A percentile compares a stretch with the other conserved stretches of the same genome.
Conservation (phyloP, 2,329 filamentous ascomycete species). For the Metarhizium guizhouense region DNA sequence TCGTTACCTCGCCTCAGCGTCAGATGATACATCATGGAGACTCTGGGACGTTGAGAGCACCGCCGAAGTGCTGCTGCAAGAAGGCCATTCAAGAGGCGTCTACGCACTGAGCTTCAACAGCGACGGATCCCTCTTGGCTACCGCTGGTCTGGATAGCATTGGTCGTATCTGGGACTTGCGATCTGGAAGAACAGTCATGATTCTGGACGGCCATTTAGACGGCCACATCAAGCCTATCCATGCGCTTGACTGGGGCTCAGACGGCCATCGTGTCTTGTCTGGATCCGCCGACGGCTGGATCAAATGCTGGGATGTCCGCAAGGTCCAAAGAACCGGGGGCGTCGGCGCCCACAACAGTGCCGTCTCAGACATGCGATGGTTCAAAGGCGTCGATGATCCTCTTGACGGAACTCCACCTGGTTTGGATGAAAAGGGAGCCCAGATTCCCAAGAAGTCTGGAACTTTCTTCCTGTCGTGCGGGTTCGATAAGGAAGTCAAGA, state of each 20-base stretch:
- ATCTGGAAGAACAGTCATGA: constrained; percentile 89
- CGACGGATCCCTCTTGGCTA: constrained; percentile 84
- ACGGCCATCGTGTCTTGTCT: constrained; percentile 87
- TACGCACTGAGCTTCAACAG: constrained; percentile 84
- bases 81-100: constrained; percentile 90
- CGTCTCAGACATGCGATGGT: constrained; percentile 90
- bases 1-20: constrained; percentile 81
- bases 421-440: constrained; percentile 55
- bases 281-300: constrained; percentile 91
- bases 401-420: constrained; percentile 51
- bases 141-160: constrained; percentile 88
- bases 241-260: constrained; percentile 82
- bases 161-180: constrained; percentile 92
- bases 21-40: constrained; percentile 93
- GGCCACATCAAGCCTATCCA: constrained; percentile 85
- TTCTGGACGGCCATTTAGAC: constrained; percentile 79
- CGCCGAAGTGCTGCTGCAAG: constrained; percentile 77
- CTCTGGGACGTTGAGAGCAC: constrained; percentile 89
- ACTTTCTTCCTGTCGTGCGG: constrained; percentile 88
- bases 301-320: constrained; percentile 95
- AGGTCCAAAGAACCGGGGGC: constrained; percentile 72
- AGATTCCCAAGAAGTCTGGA: constrained; percentile 71
- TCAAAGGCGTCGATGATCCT: constrained; percentile 74
- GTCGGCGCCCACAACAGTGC: constrained; percentile 88
- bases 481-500: constrained; percentile 90